Evolutionary conservation across 345 rosid genomes (phyloP).

Genomic region (Chamaenerion angustifolium): DNA sequence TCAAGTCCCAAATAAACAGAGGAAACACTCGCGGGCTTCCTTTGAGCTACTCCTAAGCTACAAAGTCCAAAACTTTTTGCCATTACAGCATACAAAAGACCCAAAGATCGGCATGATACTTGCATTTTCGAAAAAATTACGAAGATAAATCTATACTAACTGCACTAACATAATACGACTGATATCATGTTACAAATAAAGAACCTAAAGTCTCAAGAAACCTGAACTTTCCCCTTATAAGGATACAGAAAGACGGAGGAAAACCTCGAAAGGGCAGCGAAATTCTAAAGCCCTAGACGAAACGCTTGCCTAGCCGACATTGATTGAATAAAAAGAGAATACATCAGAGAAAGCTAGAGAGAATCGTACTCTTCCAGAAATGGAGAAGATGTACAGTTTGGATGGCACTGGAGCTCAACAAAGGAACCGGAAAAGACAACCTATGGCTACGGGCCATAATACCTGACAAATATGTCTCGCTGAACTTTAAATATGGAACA

Average conservation of each 20-base stretch:
- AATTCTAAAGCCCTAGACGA: constrained; percentile 25
- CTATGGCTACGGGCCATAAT: too few relatives aligned
- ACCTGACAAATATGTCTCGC: too few relatives aligned
- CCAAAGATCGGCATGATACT: not conserved
- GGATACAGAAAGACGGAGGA: constrained; percentile 1
- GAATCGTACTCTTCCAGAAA: too few relatives aligned
- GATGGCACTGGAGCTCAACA: too few relatives aligned
- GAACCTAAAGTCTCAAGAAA: not conserved
- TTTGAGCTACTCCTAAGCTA: constrained; percentile 30
- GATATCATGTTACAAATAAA: not conserved
- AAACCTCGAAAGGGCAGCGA: constrained; percentile 23
- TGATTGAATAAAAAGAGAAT: not conserved
- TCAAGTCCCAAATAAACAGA: constrained; percentile 16
- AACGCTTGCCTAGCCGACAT: constrained; percentile 25
- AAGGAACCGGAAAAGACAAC: too few relatives aligned
- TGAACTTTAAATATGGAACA: too few relatives aligned
- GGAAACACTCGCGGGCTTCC: constrained; percentile 20
- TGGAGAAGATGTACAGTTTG: too few relatives aligned
- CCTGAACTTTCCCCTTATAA: not conserved
- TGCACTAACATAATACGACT: not conserved
- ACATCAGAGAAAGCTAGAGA: not conserved
- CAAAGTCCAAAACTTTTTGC: constrained; percentile 13
- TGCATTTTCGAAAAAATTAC: not conserved
- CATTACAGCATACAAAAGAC: not conserved
- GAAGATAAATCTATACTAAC: not conserved